A percentile compares a stretch with the other conserved stretches of the same genome.
phyloP scores from a whole-genome alignment of 2,329 filamentous ascomycete species.

The Myriosclerotinia curreyana region DNA sequence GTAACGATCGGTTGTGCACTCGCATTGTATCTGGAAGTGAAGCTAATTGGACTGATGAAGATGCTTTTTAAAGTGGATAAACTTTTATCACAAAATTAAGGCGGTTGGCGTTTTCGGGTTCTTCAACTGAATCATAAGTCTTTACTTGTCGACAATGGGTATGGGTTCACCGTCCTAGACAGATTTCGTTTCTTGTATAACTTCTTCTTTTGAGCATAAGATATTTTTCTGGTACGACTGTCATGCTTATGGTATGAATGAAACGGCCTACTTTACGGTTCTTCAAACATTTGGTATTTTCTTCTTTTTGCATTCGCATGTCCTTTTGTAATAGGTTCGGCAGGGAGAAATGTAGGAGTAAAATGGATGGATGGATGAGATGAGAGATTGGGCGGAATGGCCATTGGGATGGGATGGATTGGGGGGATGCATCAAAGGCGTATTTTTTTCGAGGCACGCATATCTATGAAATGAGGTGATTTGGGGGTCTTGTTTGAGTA shows the following conservation, averaged over 20 bases:
- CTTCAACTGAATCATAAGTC: slow-evolving; percentile 6
- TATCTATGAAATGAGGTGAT: slow-evolving; percentile 10
- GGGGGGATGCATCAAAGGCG: slow-evolving; percentile 10
- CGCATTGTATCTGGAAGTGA: slow-evolving; percentile 62
- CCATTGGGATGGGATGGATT: slow-evolving; percentile 5
- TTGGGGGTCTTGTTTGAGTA: slow-evolving; percentile 4
- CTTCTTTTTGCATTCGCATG: slow-evolving; percentile 7
- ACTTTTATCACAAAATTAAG: background rate
- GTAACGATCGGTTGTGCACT: slow-evolving; percentile 56
- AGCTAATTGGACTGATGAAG: slow-evolving; percentile 61
- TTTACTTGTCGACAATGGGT: background rate
- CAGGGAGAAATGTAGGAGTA: slow-evolving; percentile 12
- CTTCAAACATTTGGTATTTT: background rate
- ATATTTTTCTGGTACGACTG: slow-evolving; percentile 17
- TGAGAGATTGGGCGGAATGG: slow-evolving; percentile 8
- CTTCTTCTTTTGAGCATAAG: slow-evolving; percentile 16
- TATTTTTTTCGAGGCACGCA: slow-evolving; percentile 2
- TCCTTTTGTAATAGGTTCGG: slow-evolving; percentile 5
- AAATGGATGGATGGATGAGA: slow-evolving; percentile 5
- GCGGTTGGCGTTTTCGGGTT: slow-evolving; percentile 4
- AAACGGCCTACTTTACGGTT: slow-evolving; percentile 8
- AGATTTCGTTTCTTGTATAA: slow-evolving; percentile 18
- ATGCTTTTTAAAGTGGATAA: slow-evolving; percentile 47
- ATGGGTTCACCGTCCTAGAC: background rate
- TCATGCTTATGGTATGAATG: slow-evolving; percentile 15